These are phyloP conservation scores for Aspergillus conjunctus DNA, from an alignment of 495 filamentous ascomycete genomes.

Conservation along the genomic window DNA sequence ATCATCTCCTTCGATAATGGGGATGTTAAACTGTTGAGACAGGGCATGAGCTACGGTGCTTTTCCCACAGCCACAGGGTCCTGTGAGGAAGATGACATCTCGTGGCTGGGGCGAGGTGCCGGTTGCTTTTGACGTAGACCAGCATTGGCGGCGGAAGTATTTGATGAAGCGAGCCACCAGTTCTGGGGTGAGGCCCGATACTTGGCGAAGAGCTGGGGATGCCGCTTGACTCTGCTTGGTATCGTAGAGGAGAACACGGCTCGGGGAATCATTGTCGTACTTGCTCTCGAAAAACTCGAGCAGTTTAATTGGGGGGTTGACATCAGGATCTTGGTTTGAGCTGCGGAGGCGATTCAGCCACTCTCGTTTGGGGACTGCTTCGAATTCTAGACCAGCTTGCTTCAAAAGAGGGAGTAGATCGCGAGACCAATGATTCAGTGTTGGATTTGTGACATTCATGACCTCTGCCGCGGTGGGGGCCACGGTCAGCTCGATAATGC, in stretches of 20 bases:
- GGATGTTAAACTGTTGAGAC: conserved; percentile 15
- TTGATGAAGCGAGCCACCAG: conserved; percentile 21
- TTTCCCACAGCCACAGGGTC: conserved; percentile 31
- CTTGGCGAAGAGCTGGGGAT: conserved; percentile 23
- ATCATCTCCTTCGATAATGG: conserved; percentile 30
- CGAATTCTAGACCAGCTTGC: conserved; percentile 46
- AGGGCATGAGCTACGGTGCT: conserved; percentile 25
- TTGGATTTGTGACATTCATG: conserved; percentile 49
- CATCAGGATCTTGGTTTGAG: conserved; percentile 38
- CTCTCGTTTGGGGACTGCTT: conserved; percentile 40
- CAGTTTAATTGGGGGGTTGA: conserved; percentile 50
- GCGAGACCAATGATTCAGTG: conserved; percentile 51
- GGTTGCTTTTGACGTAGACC: conserved; percentile 4
- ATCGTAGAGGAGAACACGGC: conserved; percentile 29
- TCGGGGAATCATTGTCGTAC: conserved; percentile 39
- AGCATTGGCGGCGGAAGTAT: conserved; percentile 26
- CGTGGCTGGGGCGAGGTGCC: background rate
- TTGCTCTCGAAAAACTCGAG: conserved; percentile 48
- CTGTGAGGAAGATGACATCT: conserved; percentile 30
- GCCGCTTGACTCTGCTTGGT: conserved; percentile 27
- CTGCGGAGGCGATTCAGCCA: conserved; percentile 50
- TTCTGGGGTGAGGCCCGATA: conserved; percentile 14
- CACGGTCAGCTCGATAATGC: conserved; percentile 34
- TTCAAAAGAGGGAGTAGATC: conserved; percentile 51
- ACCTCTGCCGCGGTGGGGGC: conserved; percentile 22